Conservation (phyloP, 139 green algal species). For the Chlamydomonas sp. region DNA sequence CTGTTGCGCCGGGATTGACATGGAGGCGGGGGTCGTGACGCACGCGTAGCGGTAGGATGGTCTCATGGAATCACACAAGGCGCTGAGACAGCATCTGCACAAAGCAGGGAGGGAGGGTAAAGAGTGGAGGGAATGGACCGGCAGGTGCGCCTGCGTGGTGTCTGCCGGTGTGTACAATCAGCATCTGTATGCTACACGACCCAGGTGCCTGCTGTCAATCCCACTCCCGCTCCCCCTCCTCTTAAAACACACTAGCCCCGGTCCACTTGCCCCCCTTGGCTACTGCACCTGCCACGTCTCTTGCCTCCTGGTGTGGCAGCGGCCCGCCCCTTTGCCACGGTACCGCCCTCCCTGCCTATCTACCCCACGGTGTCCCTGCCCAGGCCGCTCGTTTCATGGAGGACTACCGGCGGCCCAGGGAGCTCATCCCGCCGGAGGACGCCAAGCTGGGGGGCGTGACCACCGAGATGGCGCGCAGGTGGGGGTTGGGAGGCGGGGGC, state of each 20-base stretch:
- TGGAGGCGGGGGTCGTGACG: too few relatives aligned
- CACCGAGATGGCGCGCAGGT: conserved; percentile 21
- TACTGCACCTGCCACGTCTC: background rate
- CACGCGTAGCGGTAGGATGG: too few relatives aligned
- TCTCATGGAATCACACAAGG: too few relatives aligned
- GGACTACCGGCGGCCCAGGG: conserved; percentile 20
- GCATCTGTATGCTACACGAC: background rate
- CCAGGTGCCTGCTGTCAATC: background rate
- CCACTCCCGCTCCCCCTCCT: background rate
- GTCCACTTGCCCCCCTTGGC: background rate
- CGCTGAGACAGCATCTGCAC: too few relatives aligned
- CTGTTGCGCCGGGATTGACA: background rate
- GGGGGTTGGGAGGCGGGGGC: background rate
- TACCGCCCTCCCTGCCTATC: too few relatives aligned
- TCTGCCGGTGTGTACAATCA: background rate
- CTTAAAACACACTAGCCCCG: background rate
- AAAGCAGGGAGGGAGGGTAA: too few relatives aligned
- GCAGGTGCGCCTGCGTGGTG: background rate
- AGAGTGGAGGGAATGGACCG: too few relatives aligned
- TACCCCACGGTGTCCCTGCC: too few relatives aligned
- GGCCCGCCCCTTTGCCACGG: too few relatives aligned
- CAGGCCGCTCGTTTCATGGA: conserved; percentile 27
- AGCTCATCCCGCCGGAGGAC: conserved; percentile 33
- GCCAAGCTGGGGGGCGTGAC: conserved; percentile 30
- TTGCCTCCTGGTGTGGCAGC: background rate